A percentile compares a stretch with the other conserved stretches of the same genome.
These are phyloP conservation scores for Abortiporus biennis DNA, from an alignment of 1,284 basidiomycete genomes.

Conservation along the genomic window DNA sequence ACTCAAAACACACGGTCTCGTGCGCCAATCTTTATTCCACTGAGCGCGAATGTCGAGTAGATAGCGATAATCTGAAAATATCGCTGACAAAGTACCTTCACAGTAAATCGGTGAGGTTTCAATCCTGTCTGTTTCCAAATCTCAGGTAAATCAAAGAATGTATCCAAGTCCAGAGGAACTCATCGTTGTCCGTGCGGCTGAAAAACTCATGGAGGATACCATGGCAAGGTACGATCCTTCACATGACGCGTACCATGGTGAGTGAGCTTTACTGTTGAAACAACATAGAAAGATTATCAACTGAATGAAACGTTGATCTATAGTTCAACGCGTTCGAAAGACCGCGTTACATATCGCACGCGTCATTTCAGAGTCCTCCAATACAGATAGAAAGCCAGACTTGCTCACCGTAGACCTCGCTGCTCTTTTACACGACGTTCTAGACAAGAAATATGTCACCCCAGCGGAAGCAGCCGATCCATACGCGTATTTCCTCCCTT, in stretches of 20 bases:
- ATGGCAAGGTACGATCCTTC: constrained; percentile 88
- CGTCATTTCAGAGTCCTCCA: constrained; percentile 1
- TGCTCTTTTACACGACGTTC: constrained; percentile 84
- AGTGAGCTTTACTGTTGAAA: constrained; percentile 18
- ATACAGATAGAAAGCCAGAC: constrained; percentile 41
- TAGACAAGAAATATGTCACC: constrained; percentile 80
- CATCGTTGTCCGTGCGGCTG: constrained; percentile 50
- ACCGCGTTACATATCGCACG: constrained; percentile 38
- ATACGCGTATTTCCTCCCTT: constrained; percentile 60
- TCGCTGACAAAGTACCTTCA: too few relatives aligned
- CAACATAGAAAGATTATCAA: not conserved
- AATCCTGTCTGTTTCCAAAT: too few relatives aligned
- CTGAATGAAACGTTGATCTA: too few relatives aligned
- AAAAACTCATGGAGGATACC: constrained; percentile 65
- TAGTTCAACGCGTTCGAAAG: constrained; percentile 78
- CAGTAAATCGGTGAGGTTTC: too few relatives aligned
- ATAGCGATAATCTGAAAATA: too few relatives aligned
- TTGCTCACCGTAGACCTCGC: constrained; percentile 76
- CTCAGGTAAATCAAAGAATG: constrained; percentile 11
- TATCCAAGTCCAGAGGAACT: constrained; percentile 35
- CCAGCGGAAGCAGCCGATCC: constrained; percentile 52
- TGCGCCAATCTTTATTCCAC: too few relatives aligned
- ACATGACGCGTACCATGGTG: constrained; percentile 86
- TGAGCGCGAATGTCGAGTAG: too few relatives aligned
- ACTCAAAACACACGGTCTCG: too few relatives aligned